phyloP scores from a whole-genome alignment of 2,329 filamentous ascomycete genomes.

The Chaetomiaceae sp. region DNA sequence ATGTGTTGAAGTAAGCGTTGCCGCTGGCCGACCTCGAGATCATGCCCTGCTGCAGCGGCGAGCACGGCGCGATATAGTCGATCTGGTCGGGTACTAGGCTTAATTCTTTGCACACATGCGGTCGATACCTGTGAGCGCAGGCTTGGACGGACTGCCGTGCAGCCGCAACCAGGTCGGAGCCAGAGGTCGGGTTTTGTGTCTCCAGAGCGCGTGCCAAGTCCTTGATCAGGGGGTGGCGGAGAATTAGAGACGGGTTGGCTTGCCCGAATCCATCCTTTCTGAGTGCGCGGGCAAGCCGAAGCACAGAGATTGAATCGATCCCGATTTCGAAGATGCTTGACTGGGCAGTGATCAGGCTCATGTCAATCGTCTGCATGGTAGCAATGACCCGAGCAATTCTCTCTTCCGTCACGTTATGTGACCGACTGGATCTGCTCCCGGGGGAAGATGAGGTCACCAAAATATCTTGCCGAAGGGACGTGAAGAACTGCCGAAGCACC shows the following conservation, averaged over 20 bases:
- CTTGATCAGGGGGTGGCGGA: constrained; percentile 52
- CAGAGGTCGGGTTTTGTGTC: constrained; percentile 8
- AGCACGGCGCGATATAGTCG: constrained; percentile 74
- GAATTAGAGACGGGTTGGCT: constrained; percentile 59
- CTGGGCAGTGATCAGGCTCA: constrained; percentile 37
- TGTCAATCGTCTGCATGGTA: constrained; percentile 42
- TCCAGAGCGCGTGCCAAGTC: constrained; percentile 39
- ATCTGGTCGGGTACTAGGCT: constrained; percentile 47
- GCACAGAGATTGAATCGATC: constrained; percentile 79
- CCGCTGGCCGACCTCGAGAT: constrained; percentile 54
- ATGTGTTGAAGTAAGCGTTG: constrained; percentile 70
- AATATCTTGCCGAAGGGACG: constrained; percentile 50
- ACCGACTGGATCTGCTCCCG: constrained; percentile 23
- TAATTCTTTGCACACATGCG: constrained; percentile 47
- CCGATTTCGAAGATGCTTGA: constrained; percentile 80
- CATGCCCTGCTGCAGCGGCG: constrained; percentile 80
- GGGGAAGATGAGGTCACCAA: constrained; percentile 55
- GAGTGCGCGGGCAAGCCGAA: constrained; percentile 60
- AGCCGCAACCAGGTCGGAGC: constrained; percentile 33
- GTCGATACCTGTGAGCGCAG: constrained; percentile 55
- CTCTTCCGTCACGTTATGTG: constrained; percentile 33
- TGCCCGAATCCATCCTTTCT: constrained; percentile 55
- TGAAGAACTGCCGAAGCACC: constrained; percentile 60
- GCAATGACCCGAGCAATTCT: constrained; percentile 50
- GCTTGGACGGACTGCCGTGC: constrained; percentile 57